Base-by-base conservation (phyloP, 2,329 filamentous ascomycete species). In the Fonsecaea monophora region DNA sequence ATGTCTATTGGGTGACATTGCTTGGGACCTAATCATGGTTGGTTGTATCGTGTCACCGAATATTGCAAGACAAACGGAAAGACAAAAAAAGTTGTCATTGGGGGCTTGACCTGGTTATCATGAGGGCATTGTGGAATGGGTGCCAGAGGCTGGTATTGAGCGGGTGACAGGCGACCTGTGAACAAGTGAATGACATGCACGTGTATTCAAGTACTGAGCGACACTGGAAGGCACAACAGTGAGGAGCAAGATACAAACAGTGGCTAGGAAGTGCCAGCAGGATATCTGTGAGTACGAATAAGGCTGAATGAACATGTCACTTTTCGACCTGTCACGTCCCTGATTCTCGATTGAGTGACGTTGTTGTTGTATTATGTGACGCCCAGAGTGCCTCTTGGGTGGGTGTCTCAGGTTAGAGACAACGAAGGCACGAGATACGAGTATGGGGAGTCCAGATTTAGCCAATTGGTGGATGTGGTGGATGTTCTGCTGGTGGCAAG, bases 1-100 rank as follows among this genome's bases (percentile, higher is more conserved):
- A 57, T 35, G 65, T 66, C 64, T 50, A 65, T 62, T 66, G 61
- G 64, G 64, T 53, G 64, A 61, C 55, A 66, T 62, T 37, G 53
- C 50, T 67, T 61, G 62, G 40, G 57, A 56, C 40, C 53, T 63
- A 64, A 63, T 57, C 38, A 56, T 53, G 63, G 60, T 60, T 64
- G 61, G 50, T 54, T 63, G 63, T 63, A 66, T 68, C 60, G 60
- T 50, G 60, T 69, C 65, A 67, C 58, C 45, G 56, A 67, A 68
- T 67, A 70, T 68, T 64, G 63, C 57, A 66, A 64, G 55, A 53
- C 34, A 55, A 55, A 6, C 42, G 15, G 37, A 13, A 38, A 42
- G 59, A 50, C 21, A 18, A 34, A 64, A 18, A 34, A 61, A 60
- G 53, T 53, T 57, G 42, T 57, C 60, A 61, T 64, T 60, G 37